Conservation (phyloP, 2,329 filamentous ascomycete species). For the Venturia nashicola region DNA sequence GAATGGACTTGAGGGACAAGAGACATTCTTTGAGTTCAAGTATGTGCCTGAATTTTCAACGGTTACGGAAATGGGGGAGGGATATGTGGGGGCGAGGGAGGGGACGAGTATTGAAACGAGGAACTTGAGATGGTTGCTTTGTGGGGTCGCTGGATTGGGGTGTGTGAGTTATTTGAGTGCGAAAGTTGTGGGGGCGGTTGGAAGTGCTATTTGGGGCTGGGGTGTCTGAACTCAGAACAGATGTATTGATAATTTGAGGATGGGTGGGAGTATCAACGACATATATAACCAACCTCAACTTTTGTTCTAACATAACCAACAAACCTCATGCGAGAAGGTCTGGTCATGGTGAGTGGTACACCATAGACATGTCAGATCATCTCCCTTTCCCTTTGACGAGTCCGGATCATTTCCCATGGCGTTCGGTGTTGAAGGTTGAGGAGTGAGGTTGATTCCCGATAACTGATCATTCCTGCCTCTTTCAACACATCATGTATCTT, state of each 20-base stretch:
- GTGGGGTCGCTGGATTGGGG: slow-evolving; percentile 1
- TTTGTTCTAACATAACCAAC: background rate
- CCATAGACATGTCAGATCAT: no score
- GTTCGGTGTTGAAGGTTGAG: background rate
- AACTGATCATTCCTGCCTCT: background rate
- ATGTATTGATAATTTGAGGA: no score
- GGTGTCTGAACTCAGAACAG: background rate
- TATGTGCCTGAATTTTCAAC: slow-evolving; percentile 40
- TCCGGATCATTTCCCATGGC: background rate
- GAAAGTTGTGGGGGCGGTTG: background rate
- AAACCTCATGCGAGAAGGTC: background rate
- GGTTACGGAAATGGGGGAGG: slow-evolving; percentile 2
- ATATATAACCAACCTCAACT: background rate
- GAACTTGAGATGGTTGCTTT: slow-evolving; percentile 10
- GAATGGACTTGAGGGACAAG: slow-evolving; percentile 47
- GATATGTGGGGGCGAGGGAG: background rate
- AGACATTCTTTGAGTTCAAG: slow-evolving; percentile 58
- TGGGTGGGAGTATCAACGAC: background rate
- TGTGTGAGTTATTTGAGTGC: background rate
- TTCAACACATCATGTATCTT: background rate
- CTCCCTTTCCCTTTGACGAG: no score
- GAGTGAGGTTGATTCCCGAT: background rate
- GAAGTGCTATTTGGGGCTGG: background rate
- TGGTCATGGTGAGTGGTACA: background rate
- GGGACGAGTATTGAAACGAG: slow-evolving; percentile 3